Evolutionary conservation across 2,329 filamentous ascomycete species (phyloP).

Genomic region (Pyrenophora seminiperda): DNA sequence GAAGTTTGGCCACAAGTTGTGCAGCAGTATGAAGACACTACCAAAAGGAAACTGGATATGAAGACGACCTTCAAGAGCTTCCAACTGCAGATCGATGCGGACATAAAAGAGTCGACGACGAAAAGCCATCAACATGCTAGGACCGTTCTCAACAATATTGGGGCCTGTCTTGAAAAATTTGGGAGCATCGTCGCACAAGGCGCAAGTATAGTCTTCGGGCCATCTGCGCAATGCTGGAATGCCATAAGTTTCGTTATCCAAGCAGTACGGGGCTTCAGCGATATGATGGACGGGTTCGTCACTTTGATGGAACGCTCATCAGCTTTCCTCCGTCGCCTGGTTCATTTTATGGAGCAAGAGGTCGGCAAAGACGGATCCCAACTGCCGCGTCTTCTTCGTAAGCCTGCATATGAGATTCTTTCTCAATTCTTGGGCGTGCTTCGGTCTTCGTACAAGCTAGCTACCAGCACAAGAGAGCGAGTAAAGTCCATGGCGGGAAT

Average conservation of each 20-base stretch:
- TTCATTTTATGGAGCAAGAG: neutral
- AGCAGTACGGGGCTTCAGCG: conserved; percentile 4
- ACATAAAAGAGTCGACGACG: neutral
- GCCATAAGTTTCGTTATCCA: conserved; percentile 21
- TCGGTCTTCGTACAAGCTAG: conserved; percentile 14
- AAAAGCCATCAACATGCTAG: neutral
- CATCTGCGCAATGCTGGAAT: conserved; percentile 22
- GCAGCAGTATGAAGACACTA: conserved; percentile 16
- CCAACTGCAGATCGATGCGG: neutral
- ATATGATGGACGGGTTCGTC: conserved; percentile 20
- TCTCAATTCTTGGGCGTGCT: conserved; percentile 12
- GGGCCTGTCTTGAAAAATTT: neutral
- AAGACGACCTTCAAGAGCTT: conserved; percentile 7
- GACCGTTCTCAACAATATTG: neutral
- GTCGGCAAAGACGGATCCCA: neutral
- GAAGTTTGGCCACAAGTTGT: conserved; percentile 19
- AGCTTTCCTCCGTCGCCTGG: conserved; percentile 12
- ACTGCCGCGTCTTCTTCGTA: conserved; percentile 7
- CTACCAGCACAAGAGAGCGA: conserved; percentile 20
- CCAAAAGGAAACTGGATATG: conserved; percentile 11
- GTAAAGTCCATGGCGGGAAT: conserved; percentile 14
- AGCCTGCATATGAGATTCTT: conserved; percentile 9
- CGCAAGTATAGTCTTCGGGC: conserved; percentile 14
- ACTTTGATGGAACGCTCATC: conserved; percentile 22
- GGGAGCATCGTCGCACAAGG: conserved; percentile 8